A percentile compares a stretch with the other conserved stretches of the same genome.
phyloP scores from a whole-genome alignment of 2,329 filamentous ascomycete genomes.

The Ophiocordyceps camponoti-leonardi region DNA sequence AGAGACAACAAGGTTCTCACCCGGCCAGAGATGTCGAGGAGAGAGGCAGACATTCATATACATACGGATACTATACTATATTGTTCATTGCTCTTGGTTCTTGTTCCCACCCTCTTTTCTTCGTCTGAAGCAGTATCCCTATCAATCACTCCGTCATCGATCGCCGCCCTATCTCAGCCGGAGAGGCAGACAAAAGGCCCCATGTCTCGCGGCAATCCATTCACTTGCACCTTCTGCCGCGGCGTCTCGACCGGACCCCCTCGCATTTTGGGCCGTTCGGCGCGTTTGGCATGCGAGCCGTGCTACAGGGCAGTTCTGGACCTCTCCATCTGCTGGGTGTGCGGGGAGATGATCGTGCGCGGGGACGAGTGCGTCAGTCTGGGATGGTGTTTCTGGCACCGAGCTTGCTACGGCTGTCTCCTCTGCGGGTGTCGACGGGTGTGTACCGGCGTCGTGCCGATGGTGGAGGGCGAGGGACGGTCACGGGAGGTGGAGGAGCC shows the following conservation, averaged over 20 bases:
- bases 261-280: constrained; percentile 24
- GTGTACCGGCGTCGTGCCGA: constrained; percentile 15
- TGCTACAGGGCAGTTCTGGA: constrained; percentile 32
- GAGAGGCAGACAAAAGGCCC: neutral
- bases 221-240: constrained; percentile 41
- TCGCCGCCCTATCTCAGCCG: neutral
- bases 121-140: too few relatives aligned
- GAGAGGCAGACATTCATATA: too few relatives aligned
- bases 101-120: too few relatives aligned
- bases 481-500: constrained; percentile 23
- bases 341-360: constrained; percentile 34
- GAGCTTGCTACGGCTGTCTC: constrained; percentile 36
- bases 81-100: too few relatives aligned
- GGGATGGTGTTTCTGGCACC: constrained; percentile 46
- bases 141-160: too few relatives aligned
- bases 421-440: constrained; percentile 27
- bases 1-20: too few relatives aligned
- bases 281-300: constrained; percentile 28
- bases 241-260: constrained; percentile 18
- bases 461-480: constrained; percentile 9
- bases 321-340: constrained; percentile 40
- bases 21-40: too few relatives aligned
- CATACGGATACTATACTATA: too few relatives aligned
- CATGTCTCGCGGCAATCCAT: constrained; percentile 7
- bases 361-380: constrained; percentile 37